phyloP scores from a whole-genome alignment of 805 yeast genomes.

The Nakazawaea wyomingensis region DNA sequence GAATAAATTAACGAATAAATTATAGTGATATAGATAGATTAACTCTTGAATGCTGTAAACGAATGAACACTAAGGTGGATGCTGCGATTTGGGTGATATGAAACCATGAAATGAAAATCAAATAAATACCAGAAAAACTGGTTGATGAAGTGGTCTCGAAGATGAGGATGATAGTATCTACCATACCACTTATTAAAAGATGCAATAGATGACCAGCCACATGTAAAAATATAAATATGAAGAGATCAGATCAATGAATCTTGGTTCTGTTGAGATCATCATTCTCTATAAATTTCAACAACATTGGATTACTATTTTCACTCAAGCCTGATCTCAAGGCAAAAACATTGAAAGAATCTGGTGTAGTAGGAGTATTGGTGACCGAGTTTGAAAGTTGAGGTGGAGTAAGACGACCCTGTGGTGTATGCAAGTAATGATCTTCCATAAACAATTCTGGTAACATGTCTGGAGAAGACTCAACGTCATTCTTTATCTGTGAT shows the following conservation, averaged over 20 bases:
- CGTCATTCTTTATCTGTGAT: background rate
- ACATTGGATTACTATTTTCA: background rate
- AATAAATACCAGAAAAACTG: too few species aligned
- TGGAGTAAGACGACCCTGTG: background rate
- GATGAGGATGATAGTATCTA: too few species aligned
- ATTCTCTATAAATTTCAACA: constrained; percentile 2
- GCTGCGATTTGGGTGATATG: too few species aligned
- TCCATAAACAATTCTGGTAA: background rate
- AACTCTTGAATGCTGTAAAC: too few species aligned
- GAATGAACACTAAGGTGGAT: too few species aligned
- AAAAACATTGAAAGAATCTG: background rate
- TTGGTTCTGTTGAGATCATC: background rate
- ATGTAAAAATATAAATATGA: background rate
- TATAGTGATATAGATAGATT: too few species aligned
- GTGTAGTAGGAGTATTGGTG: constrained; percentile 8
- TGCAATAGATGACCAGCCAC: too few species aligned
- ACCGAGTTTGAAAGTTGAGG: constrained; percentile 2
- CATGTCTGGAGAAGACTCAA: background rate
- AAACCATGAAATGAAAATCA: too few species aligned
- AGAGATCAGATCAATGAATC: background rate
- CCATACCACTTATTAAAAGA: too few species aligned
- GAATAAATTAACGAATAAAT: too few species aligned
- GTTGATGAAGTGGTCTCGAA: too few species aligned
- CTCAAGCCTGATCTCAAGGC: background rate
- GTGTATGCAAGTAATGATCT: background rate